Evolutionary conservation across 768 basidiomycete genomes (phyloP), one percentile per base, ranked within the genome.

Genomic region (Boletus reticulatus): DNA sequence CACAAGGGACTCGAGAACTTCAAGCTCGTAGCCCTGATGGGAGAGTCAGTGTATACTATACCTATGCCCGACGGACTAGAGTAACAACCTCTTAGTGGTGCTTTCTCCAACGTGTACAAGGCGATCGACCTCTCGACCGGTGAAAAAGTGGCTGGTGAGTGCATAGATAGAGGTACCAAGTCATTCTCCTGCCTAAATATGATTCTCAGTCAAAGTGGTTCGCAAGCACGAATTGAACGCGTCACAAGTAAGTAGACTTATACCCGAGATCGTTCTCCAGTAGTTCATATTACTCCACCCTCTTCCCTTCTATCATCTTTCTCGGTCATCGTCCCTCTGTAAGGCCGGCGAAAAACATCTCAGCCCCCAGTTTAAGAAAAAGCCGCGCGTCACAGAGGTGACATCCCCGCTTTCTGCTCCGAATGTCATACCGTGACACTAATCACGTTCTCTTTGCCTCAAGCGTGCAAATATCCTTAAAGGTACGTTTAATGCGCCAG

Each of bases 91-190:
- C 56, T 32, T 64, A 92, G 87, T 65, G 96, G 96, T 56, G 96
- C 96, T 42, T 99, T 99, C 71, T 98, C 95, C n/a, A 93, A 97
- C 68, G 96, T 99, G 10, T 99, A 96, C 80, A 92, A 91, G 69
- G 96, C 94, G 14, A 63, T 88, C 52, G 90, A 98, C 69, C 78
- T 83, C 46, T 75, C 78, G 37, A 87, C 85, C 12, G 85, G 86
- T 41, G 80, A 85, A 65, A 88, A 85, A 71, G 88, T 94, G 43
- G 95, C 95, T 61, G 88, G 94, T 88, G 69, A 62, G 81, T 34
- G 43, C 38, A 47, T 37, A 11, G 13, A 8, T 2, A 16, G 36
- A 7, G 10, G 10, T 20, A 3, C 34, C 38, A 12, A n/a, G 42
- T 49, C 14, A 10, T 42, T 10, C 27, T 3, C 31, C 52, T 58